Evolutionary conservation across 305 asterid species (phyloP), one percentile per base, ranked within the genome.

Genomic region (Withania somnifera): DNA sequence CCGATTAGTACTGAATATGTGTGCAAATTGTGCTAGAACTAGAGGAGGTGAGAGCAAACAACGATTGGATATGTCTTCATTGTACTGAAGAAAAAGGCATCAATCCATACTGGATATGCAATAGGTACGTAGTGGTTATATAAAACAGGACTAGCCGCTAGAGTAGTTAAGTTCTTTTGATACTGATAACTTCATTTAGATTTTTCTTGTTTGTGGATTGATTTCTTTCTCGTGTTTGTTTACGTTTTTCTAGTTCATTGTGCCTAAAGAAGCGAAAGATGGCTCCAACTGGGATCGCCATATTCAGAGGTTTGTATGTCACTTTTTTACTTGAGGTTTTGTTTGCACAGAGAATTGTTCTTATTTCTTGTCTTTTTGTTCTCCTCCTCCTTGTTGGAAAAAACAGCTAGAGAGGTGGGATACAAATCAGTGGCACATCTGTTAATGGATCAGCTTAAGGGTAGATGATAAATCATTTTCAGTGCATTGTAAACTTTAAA

Each of bases 101-200:
- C 64, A 93, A 88, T 45, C 95, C 95, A 45, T 91, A 89, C 81
- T 93, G 98, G 98, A 93, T 94, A 87, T 93, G 97, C 77, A 94
- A 94, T 89, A 94, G 98, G 98, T 94, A 87, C 4, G 28, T 50
- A 0, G 8, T 45, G 40, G 38, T 22, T 42, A 6, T 22, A 22
- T 22, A 20, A 24, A 69, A 40, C 54, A 71, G 3, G 78, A 42
- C 14, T 71, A 20, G 36, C 7, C 4, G 57, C 7, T 22, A 22
- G 17, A 6, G 2, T 9, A 67, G 19, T 38, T 34, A 11, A 38
- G 4, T 11, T 67, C 53, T 38, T 68, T 68, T 67, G 77, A 19
- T 67, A 36, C 52, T 66, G 28, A 34, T 64, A 77, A 13, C 14
- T 54, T 34, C 24, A 26, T 63, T 17, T 67, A n/a, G 24, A 4